These are phyloP conservation scores for Umbelopsis sp. DNA, from an alignment of 192 early-diverging fungal species.

Conservation along the genomic window DNA sequence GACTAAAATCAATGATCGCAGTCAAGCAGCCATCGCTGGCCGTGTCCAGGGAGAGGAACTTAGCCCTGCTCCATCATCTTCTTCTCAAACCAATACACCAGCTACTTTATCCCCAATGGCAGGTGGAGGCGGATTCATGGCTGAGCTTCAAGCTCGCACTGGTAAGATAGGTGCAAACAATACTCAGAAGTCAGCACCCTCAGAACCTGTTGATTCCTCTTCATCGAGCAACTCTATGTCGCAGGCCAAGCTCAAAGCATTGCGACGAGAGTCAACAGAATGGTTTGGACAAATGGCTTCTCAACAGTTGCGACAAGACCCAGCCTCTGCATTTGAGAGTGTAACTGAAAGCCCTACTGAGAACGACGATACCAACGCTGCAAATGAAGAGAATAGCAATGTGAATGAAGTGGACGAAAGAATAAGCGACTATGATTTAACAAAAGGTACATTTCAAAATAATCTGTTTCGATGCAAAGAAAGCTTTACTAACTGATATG, in stretches of 20 bases:
- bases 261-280: slow-evolving; percentile 48
- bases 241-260: slow-evolving; percentile 23
- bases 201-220: not conserved
- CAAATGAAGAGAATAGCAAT: not conserved
- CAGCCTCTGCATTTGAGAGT: not conserved
- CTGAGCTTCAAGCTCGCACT: slow-evolving; percentile 55
- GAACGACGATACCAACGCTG: not conserved
- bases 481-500: not conserved
- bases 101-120: slow-evolving; percentile 30
- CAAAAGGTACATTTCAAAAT: slow-evolving; percentile 2
- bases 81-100: not conserved
- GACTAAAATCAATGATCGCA: slow-evolving; percentile 68
- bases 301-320: slow-evolving; percentile 19
- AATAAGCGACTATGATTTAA: not conserved
- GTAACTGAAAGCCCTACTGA: not conserved
- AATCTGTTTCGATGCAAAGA: too few species aligned
- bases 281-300: slow-evolving; percentile 51
- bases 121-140: slow-evolving; percentile 55
- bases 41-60: slow-evolving; percentile 42
- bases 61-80: not conserved
- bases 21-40: slow-evolving; percentile 40
- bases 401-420: not conserved
- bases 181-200: not conserved
- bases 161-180: slow-evolving; percentile 23
- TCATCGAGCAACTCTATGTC: slow-evolving; percentile 3